Evolutionary conservation across 805 yeast species (phyloP), one percentile per base, ranked within the genome.

Genomic region (Saccharomycopsis synnaedendra): DNA sequence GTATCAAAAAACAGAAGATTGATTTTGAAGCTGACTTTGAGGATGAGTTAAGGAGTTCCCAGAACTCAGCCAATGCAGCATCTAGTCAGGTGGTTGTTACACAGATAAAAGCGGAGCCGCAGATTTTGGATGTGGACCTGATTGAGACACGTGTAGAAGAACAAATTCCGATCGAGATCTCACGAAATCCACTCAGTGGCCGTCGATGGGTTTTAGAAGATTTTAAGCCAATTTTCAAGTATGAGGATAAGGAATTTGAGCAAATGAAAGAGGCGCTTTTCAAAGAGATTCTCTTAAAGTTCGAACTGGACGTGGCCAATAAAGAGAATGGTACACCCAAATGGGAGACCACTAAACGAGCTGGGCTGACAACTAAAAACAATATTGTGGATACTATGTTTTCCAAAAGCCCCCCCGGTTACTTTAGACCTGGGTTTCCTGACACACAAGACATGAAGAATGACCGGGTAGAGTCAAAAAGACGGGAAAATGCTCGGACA

Each of bases 121-220:
- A 30, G 27, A 36, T 35, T 5, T 36, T 45, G 5, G 47, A 47
- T 41, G 48, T 51, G 19, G 54, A 51, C 42, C 49, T 43, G 9
- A 45, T 51, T 3, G 29, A 33, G 19, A 34, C 37, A 8, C 32
- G 29, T 6, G 43, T 48, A 5, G 34, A 35, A 6, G 7, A 35
- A 6, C 30, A 31, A 11, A 40, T 29, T 7, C 8, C 31, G 31
- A 48, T 51, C 19, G 45, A 51, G 35, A 32, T 51, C 19, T 48
- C 52, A n/a, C 43, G 27, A n/a, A 48, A 49, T 46, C 51, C 51
- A 29, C 28, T 51, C 3, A 33, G 47, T 5, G 54, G 54, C 5
- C 48, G 48, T 33, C 36, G 27, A n/a, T 51, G 54, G 54, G 38
- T 45, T 5, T 6, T 45, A 3, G 52, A 51, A 32, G 54, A 51